These are phyloP conservation scores for Geotrichum phurueaensis DNA, from an alignment of 1,139 yeast species.

Conservation along the genomic window DNA sequence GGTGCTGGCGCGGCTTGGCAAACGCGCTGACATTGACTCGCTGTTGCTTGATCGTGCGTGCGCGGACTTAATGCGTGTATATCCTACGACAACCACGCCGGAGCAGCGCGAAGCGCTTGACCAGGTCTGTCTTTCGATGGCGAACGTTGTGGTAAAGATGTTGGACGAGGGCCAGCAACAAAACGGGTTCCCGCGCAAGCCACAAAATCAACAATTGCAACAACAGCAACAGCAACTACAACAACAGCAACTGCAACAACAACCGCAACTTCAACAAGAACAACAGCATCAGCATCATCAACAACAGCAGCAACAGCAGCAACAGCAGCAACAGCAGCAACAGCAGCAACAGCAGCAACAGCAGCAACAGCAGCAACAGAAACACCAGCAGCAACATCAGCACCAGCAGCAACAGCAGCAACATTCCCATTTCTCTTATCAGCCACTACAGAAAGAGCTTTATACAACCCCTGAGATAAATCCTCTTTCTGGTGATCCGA, in stretches of 20 bases:
- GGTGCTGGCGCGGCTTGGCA: slow-evolving; percentile 5
- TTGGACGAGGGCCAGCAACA: slow-evolving; percentile 6
- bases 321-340: not conserved
- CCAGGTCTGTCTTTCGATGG: slow-evolving; percentile 28
- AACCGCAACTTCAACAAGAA: not conserved
- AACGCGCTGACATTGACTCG: not conserved
- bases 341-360: not conserved
- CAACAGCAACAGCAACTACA: not conserved
- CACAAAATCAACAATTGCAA: not conserved
- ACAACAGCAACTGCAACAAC: not conserved
- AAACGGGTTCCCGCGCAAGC: not conserved
- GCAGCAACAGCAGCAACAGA: not conserved
- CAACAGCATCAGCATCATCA: not conserved
- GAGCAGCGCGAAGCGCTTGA: slow-evolving; percentile 26
- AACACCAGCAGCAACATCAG: not conserved
- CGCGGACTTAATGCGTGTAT: slow-evolving; percentile 3
- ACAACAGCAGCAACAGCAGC: not conserved
- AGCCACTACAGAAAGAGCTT: not conserved
- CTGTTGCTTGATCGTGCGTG: slow-evolving; percentile 23
- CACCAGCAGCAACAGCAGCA: not conserved
- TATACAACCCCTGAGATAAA: not conserved
- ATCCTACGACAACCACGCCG: not conserved
- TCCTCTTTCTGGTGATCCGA: not conserved
- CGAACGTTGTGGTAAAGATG: slow-evolving; percentile 26
- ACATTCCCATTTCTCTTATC: not conserved